Conservation (phyloP, 306 rosid genomes). For the Psophocarpus tetragonolobus region DNA sequence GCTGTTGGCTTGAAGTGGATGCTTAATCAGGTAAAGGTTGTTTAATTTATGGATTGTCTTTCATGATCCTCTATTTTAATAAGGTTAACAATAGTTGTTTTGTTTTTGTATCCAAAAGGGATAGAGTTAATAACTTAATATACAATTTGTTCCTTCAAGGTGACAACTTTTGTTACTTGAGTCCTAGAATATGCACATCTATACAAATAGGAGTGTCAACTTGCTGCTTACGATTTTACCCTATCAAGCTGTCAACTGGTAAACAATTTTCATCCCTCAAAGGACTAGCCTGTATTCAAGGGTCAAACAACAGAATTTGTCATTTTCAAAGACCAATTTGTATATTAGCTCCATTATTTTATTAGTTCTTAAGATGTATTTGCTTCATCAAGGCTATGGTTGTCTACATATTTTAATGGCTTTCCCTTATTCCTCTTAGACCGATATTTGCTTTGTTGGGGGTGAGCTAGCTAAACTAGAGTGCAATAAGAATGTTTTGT, state of each 20-base stretch:
- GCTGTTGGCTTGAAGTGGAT: conserved; percentile 99
- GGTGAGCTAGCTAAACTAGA: conserved; percentile 8
- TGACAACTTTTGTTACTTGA: not conserved
- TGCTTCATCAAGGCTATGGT: not conserved
- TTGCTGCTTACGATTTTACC: not conserved
- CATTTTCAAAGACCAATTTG: not conserved
- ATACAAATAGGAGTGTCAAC: not conserved
- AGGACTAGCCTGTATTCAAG: not conserved
- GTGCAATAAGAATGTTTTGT: not conserved
- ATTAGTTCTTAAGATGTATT: conserved; percentile 6
- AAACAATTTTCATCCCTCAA: not conserved
- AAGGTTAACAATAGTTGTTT: not conserved
- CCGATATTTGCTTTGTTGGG: conserved; percentile 5
- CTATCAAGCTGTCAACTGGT: not conserved
- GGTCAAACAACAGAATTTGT: not conserved
- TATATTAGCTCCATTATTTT: not conserved
- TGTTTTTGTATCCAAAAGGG: not conserved
- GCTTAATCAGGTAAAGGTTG: conserved; percentile 88
- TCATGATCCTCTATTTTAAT: not conserved
- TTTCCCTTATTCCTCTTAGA: not conserved
- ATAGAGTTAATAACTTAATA: not conserved
- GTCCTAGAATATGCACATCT: not conserved
- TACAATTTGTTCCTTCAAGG: not conserved
- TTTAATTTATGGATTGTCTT: conserved; percentile 11
- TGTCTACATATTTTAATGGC: not conserved